Evolutionary conservation across 257 asterid species (phyloP).

Genomic region (Verbena officinalis): DNA sequence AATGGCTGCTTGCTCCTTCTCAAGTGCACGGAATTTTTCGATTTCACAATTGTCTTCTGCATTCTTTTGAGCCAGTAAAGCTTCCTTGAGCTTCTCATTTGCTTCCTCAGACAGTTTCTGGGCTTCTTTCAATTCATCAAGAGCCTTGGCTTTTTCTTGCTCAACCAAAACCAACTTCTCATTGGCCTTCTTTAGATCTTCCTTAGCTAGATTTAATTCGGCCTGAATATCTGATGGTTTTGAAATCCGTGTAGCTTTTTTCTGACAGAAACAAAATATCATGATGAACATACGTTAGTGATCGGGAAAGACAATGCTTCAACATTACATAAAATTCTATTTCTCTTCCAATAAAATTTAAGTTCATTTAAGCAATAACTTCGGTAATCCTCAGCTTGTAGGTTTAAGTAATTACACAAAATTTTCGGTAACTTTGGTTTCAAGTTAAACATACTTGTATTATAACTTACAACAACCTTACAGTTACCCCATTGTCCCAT

Average conservation of each 20-base stretch:
- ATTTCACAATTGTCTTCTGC: slow-evolving; percentile 84
- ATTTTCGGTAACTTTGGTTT: no score
- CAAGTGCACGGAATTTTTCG: slow-evolving; percentile 43
- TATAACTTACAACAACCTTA: no score
- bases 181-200: slow-evolving; percentile 78
- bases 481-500: no score
- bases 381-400: no score
- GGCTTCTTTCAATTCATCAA: slow-evolving; percentile 70
- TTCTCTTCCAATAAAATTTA: no score
- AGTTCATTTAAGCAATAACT: no score
- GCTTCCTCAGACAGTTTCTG: slow-evolving; percentile 69
- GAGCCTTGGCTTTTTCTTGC: slow-evolving; percentile 70
- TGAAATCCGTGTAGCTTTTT: slow-evolving; percentile 52
- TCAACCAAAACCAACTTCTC: slow-evolving; percentile 63
- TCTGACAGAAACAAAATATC: slow-evolving; percentile 41
- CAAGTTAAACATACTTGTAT: no score
- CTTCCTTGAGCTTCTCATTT: slow-evolving; percentile 77
- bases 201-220: slow-evolving; percentile 57
- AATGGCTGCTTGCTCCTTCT: slow-evolving; percentile 55
- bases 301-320: background rate
- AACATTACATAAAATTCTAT: background rate
- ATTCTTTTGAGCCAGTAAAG: slow-evolving; percentile 69
- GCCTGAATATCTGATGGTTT: slow-evolving; percentile 69
- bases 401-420: no score
- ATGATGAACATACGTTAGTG: slow-evolving; percentile 10